Base-by-base conservation (phyloP, 805 yeast genomes). In the Lipomyces yamanashiensis region DNA sequence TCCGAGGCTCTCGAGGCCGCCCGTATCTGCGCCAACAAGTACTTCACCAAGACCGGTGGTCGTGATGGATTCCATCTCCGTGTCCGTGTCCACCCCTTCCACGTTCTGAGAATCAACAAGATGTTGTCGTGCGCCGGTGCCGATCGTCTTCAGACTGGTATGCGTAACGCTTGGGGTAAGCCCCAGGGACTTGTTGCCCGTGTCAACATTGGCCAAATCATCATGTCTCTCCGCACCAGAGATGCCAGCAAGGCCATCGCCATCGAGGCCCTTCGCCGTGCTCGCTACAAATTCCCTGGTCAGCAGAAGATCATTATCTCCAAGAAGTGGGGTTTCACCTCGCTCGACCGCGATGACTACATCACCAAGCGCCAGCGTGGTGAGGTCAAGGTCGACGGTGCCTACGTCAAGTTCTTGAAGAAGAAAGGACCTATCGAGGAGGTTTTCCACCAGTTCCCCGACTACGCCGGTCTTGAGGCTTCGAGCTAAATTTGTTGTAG, bases 61-160 rank as follows among this genome's bases (percentile, higher is more conserved):
- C 91, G 98, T 89, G 99, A 95, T 78, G 85, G 98, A 76, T 95
- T 95, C 99, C 99, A 95, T 87, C 86, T 95, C 87, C 92, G 99
- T 86, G 91, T 95, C 83, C 92, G 99, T 86, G 98, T 92, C 79
- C 99, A 95, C 85, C 99, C 99, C 77, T 95, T 90, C 98, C 99
- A 95, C 88, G 99, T 95, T 75, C 88, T 95, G 82, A 89, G 99
- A 85, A 95, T 95, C 87, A 95, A 95, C 95, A 95, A 95, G 91
- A 95, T 95, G 99, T 92, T 95, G 97, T 95, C 99, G 80, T 95
- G 99, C 87, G 99, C 99, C 86, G 99, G 99, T 90, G 99, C 99
- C 81, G 99, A 95, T 93, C 92, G 99, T 90, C 88, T 95, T 85
- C 99, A 95, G 87, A 98, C 95, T 86, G 99, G 99, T 92, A 95